A percentile compares a stretch with the other conserved stretches of the same genome.
phyloP scores from a whole-genome alignment of 2,329 filamentous ascomycete genomes.

The Dothiorella sarmentorum region DNA sequence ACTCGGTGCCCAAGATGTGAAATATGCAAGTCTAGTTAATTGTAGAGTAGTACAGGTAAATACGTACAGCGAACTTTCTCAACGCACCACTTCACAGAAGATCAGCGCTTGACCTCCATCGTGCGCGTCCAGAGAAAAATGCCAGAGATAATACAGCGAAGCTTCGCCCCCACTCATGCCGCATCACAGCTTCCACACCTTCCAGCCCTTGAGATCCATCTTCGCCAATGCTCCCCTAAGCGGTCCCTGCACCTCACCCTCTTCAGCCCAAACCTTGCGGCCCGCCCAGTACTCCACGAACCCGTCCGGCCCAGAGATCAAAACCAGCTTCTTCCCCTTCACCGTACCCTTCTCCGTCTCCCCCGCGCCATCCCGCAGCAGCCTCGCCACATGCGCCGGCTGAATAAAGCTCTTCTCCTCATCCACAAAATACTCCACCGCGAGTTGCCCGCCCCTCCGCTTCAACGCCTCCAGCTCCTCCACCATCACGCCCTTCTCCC shows the following conservation, averaged over 20 bases:
- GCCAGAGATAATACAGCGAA: not conserved
- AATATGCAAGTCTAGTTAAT: too few species aligned
- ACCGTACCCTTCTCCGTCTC: not conserved
- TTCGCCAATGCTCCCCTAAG: slow-evolving; percentile 65
- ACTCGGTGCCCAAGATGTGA: too few species aligned
- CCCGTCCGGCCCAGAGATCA: slow-evolving; percentile 87
- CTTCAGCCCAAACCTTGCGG: slow-evolving; percentile 70
- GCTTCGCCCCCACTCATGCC: not conserved
- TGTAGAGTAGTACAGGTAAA: too few species aligned
- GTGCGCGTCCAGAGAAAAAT: too few species aligned
- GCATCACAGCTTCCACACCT: slow-evolving; percentile 56
- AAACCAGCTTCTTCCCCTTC: slow-evolving; percentile 52
- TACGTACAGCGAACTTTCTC: not conserved
- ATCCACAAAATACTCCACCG: slow-evolving; percentile 75
- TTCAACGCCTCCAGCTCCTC: slow-evolving; percentile 63
- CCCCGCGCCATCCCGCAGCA: not conserved
- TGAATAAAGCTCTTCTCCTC: slow-evolving; percentile 68
- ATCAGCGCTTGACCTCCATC: slow-evolving; percentile 10
- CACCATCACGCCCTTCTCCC: slow-evolving; percentile 52
- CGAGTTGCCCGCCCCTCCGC: slow-evolving; percentile 31
- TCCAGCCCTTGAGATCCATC: slow-evolving; percentile 57
- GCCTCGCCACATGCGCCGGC: slow-evolving; percentile 35
- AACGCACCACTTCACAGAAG: not conserved
- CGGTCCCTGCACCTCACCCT: slow-evolving; percentile 70
- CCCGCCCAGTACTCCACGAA: slow-evolving; percentile 82